Evolutionary conservation across 805 yeast genomes (phyloP), one percentile per base, ranked within the genome.

Genomic region (Gaillardinia entomophila): DNA sequence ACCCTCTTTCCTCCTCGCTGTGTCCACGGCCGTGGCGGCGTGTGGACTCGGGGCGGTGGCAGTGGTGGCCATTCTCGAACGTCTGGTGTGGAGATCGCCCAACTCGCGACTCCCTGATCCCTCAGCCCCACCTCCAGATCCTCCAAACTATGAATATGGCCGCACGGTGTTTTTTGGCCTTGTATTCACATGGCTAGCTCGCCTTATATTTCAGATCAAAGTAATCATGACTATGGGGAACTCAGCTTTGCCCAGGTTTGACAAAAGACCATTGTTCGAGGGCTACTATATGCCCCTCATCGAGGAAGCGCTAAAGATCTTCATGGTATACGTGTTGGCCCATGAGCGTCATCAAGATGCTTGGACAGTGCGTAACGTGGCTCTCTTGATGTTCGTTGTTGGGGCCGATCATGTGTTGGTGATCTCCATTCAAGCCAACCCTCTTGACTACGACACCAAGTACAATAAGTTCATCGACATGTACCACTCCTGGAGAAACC

Each of bases 401-500:
- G 42, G 31, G 29, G 24, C 34, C 11, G 22, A 28, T 10, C 16
- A 14, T 3, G 20, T 32, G 19, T 20, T 19, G 6, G 8, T 19
- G 8, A 19, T 6, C 22, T 6, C 10, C 22, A 6, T 19, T 6
- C 6, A 19, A 10, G 6, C 6, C 10, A 8, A 8, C 25, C 13
- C 25, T 6, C 11, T 17, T 3, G 26, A 31, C 25, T 50, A 49
- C 29, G 12, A 29, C 3, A 16, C 27, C n/a, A 30, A 24, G 26
- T 49, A 39, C 34, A 23, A 29, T 2, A 40, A 41, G 27, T 53
- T 49, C 30, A 24, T 45, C 20, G 29, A 31, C 16, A 35, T 40
- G 24, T 42, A 51, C 29, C 37, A 42, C 10, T 23, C 48, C 17
- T 53, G 51, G 48, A 19, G 14, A 8, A 30, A 42, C 30, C 50